These are phyloP conservation scores for Erodium moschatum DNA, from an alignment of 441 rosid species.

Conservation along the genomic window DNA sequence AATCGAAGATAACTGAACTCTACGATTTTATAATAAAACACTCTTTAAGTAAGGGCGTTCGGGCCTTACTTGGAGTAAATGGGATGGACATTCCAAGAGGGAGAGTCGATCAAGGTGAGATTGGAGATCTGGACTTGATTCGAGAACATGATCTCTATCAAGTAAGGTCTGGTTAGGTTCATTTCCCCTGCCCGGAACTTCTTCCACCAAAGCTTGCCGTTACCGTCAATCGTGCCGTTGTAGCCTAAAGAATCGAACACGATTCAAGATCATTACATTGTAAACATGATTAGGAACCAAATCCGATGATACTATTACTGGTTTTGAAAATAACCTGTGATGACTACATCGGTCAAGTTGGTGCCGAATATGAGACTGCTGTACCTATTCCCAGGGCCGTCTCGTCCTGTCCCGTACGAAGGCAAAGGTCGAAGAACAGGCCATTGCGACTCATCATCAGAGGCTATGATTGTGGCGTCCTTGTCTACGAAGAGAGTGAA, in stretches of 20 bases:
- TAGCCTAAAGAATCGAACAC: slow-evolving; percentile 34
- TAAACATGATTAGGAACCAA: too few relatives aligned
- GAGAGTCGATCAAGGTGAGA: slow-evolving; percentile 59
- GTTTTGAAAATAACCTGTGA: not conserved
- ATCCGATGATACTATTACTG: not conserved
- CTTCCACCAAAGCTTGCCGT: slow-evolving; percentile 67
- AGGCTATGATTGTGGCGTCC: slow-evolving; percentile 57
- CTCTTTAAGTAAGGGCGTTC: too few relatives aligned
- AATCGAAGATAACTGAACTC: too few relatives aligned
- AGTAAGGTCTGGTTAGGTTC: slow-evolving; percentile 55
- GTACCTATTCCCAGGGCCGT: not conserved
- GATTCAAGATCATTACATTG: too few relatives aligned
- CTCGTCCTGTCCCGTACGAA: not conserved
- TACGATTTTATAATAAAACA: too few relatives aligned
- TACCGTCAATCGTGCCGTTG: slow-evolving; percentile 74
- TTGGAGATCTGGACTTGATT: slow-evolving; percentile 49
- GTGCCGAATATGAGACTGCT: slow-evolving; percentile 1
- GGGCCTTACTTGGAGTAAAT: slow-evolving; percentile 41
- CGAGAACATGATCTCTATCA: slow-evolving; percentile 72
- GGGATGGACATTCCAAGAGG: slow-evolving; percentile 85
- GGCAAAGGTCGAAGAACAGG: not conserved
- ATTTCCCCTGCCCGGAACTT: slow-evolving; percentile 41
- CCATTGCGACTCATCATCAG: slow-evolving; percentile 34
- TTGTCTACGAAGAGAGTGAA: slow-evolving; percentile 58
- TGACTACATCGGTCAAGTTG: slow-evolving; percentile 3